Base-by-base conservation (phyloP, 2,329 filamentous ascomycete species). In the Penicillium nordicum region DNA sequence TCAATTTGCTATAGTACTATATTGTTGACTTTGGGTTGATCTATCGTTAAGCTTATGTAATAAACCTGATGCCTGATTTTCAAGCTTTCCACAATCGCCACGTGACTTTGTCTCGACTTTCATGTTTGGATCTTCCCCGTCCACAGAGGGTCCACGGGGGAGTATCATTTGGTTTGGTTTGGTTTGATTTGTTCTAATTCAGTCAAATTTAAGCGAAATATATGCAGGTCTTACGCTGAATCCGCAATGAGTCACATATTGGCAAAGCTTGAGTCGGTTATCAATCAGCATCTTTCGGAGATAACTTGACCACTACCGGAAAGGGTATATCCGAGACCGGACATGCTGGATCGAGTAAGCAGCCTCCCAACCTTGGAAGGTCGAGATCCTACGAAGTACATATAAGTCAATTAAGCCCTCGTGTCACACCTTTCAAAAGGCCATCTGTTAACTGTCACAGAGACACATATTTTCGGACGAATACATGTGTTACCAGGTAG, bases 201-300 rank as follows among this genome's bases (percentile, higher is more conserved):
- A 21, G 21, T 21, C 21, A 3, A 21, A 21, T 21, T 21, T 14
- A 5, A 32, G 12, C 30, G 5, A 32, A 14, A 32, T 32, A 12
- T 14, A 32, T 14, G 30, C 30, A 14, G 30, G 30, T 32, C 11
- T 32, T 11, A 32, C 12, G 11, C 30, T 11, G 11, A 32, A 32
- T 32, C 5, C 30, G 30, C 30, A 32, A 32, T 34, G 46, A 49
- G 46, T 49, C 34, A 40, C 16, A 27, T 29, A 27, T 38, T 38
- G 34, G 23, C 46, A 49, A 46, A 36, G 44, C 44, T 46, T 36
- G 44, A 36, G 21, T 46, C 4, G 16, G 7, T 54, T 50, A 54
- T 55, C 52, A 50, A 45, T 50, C 38, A 50, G 47, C 27, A 11
- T 18, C 18, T 16, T 18, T 32, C 50, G 50, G 42, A 21, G 41